A percentile compares a stretch with the other conserved stretches of the same genome.
Conservation (phyloP, 495 filamentous ascomycete genomes). For the Pseudomonodictys pantanalensis region DNA sequence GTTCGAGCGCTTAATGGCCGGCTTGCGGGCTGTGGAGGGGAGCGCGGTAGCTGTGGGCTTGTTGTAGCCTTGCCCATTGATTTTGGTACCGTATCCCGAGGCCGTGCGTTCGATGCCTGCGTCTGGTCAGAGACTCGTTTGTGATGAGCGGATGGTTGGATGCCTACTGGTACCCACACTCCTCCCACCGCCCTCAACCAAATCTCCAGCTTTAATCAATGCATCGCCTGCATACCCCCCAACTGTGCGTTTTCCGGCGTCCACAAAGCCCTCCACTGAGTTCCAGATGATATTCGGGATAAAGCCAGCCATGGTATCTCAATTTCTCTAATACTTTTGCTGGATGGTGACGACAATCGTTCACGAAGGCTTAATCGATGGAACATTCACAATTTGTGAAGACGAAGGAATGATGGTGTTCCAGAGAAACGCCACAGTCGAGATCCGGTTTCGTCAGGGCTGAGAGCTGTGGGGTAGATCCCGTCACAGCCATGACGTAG, state of each 20-base stretch:
- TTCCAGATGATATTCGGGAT: constrained; percentile 30
- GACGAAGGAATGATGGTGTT: not conserved
- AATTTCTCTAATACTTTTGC: not conserved
- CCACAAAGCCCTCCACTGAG: constrained; percentile 32
- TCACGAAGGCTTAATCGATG: no score
- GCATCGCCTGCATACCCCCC: constrained; percentile 32
- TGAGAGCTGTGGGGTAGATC: not conserved
- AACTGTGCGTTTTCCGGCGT: constrained; percentile 28
- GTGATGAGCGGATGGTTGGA: not conserved
- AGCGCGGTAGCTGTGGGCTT: not conserved
- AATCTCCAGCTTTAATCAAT: constrained; percentile 32
- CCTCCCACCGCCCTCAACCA: constrained; percentile 25
- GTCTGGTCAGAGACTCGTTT: not conserved
- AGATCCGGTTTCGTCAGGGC: not conserved
- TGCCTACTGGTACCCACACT: constrained; percentile 23
- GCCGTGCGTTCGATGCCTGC: constrained; percentile 26
- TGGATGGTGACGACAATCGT: not conserved
- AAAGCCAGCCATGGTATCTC: constrained; percentile 18
- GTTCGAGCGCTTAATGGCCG: constrained; percentile 19
- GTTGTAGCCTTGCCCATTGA: constrained; percentile 15
- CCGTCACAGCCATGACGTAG: not conserved
- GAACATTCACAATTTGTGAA: no score
- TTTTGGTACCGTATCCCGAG: constrained; percentile 25
- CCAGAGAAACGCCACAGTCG: not conserved
- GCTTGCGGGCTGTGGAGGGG: constrained; percentile 8